Evolutionary conservation across 140 eudicot species (phyloP).

Genomic region (Anethum foeniculum): DNA sequence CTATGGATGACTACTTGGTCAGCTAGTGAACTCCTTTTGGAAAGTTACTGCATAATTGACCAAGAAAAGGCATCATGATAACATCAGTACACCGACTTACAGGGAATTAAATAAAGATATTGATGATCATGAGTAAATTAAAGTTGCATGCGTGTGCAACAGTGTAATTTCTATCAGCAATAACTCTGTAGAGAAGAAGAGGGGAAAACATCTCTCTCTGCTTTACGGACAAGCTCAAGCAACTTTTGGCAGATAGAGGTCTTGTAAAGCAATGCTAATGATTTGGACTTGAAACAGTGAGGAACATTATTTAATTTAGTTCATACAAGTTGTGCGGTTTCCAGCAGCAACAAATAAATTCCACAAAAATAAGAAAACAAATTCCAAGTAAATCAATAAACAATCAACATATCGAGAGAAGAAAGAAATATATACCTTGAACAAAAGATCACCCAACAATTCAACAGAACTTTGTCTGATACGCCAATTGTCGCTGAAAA

Average conservation of each 20-base stretch:
- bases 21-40: background rate
- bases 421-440: slow-evolving; percentile 49
- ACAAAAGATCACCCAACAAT: slow-evolving; percentile 85
- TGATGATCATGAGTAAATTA: background rate
- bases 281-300: background rate
- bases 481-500: slow-evolving; percentile 95
- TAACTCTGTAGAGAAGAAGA: background rate
- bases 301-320: background rate
- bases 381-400: background rate
- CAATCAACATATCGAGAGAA: background rate
- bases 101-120: background rate
- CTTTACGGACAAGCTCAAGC: background rate
- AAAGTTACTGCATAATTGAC: background rate
- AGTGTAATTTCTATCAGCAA: background rate
- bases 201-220: background rate
- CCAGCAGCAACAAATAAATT: background rate
- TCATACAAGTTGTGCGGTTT: background rate
- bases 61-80: background rate
- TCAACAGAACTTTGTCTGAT: slow-evolving; percentile 98
- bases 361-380: background rate
- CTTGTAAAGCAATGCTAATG: background rate
- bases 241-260: background rate
- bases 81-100: background rate
- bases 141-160: background rate
- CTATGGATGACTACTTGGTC: background rate